Evolutionary conservation across 768 basidiomycete genomes (phyloP), one percentile per base, ranked within the genome.

Genomic region (Neoboletus subvelutipes): DNA sequence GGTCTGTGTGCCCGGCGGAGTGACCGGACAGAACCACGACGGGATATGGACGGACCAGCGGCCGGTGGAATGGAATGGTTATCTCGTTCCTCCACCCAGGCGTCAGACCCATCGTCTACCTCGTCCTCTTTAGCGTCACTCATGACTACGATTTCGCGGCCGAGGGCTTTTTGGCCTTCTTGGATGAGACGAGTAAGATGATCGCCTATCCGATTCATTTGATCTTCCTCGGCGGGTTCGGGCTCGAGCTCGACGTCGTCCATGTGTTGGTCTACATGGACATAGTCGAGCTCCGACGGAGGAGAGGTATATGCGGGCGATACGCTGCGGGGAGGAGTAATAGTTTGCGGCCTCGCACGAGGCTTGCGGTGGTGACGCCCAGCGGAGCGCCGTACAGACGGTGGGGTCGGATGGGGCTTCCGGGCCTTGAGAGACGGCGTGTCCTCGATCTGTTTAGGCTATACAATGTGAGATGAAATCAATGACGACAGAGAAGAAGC

Each of bases 201-300:
- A 59, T 82, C 84, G 20, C 88, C 87, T 57, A 92, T 87, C 88
- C 88, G 90, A 62, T 90, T 88, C 87, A 92, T 92, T 80, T 91
- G 64, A 45, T 63, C 65, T 2, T 6, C 78, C n/a, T 80, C 76
- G 31, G 73, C 76, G 31, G 73, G 73, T 28, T 66, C 75, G 6
- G 72, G 70, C 7, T 76, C 76, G 10, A 73, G 73, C 24, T 65
- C 70, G 6, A 65, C 64, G 20, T 66, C 75, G n/a, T 75, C 76
- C n/a, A 69, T 70, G 24, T 60, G 65, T 18, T 68, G 67, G 26
- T 50, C 41, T 7, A 63, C 56, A 31, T 64, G 66, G 31, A 57
- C 58, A 62, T 80, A 80, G 63, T 79, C 75, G 60, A 78, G 77
- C 50, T 82, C 80, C 6, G 78, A 75, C 47, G 69, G 57, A 43